Base-by-base conservation (phyloP, 2,329 filamentous ascomycete genomes). In the Hansfordia pulvinata region DNA sequence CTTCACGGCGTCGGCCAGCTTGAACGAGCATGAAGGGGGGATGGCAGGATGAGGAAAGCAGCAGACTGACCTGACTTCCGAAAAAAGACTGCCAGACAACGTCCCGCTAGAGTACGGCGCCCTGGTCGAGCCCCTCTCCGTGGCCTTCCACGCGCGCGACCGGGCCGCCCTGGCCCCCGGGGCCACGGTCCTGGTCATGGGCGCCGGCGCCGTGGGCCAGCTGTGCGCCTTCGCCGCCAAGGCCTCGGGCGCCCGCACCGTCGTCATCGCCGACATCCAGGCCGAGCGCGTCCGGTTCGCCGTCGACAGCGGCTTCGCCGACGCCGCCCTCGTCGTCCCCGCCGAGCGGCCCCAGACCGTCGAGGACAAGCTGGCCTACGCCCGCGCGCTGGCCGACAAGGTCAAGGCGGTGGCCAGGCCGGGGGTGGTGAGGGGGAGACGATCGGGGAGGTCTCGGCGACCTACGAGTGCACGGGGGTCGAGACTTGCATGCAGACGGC, bases 391-490 rank as follows among this genome's bases (percentile, higher is more conserved):
- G 2, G 62, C 70, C 2, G 50, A 48, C 27, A 40, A 51, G 31
- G 50, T 64, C 26, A 56, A 52, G 38, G 39, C 38, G 17, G 48
- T 50, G 1, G 34, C 38, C 18, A 45, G 30, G 1, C 31, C 31
- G 10, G 37, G 54, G 3, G 40, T 43, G n/a, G n/a, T n/a, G n/a
- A n/a, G 1, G 57, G 55, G 7, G 44, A 55, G 35, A 58, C 64
- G 9, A 61, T 80, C 32, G 69, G 58, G 0, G 73, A 82, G 42
- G 65, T 80, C 0, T 65, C 71, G 26, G 68, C 69, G 2, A 76
- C 78, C 3, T 84, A 79, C 42, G 80, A 86, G 53, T 85, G 79
- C 45, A 86, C 81, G 0, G 81, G 81, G 7, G 79, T 84, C 13
- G 78, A 82, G 44, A 69, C 71, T 0, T 86, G 79, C 40, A 60